Evolutionary conservation across 306 rosid genomes (phyloP).

Genomic region (Corylus heterophylla): DNA sequence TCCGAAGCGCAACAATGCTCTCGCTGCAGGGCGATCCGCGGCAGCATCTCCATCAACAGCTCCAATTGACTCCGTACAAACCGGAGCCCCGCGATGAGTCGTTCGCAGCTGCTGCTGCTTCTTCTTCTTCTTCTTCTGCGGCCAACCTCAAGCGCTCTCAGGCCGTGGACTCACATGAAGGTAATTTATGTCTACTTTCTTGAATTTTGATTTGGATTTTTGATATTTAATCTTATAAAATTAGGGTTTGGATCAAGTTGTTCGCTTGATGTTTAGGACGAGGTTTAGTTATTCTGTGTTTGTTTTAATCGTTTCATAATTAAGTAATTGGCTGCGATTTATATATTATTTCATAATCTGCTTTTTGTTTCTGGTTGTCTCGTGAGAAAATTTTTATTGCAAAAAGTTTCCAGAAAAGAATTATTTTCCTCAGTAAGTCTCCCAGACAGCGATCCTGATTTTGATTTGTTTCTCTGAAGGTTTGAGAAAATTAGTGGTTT

Average conservation of each 20-base stretch:
- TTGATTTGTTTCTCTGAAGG: background rate
- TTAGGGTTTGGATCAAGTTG: background rate
- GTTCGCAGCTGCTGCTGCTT: background rate
- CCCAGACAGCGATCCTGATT: background rate
- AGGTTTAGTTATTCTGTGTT: background rate
- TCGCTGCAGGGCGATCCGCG: slow-evolving; percentile 28
- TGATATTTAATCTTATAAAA: background rate
- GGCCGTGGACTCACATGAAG: slow-evolving; percentile 27
- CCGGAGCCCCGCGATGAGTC: slow-evolving; percentile 12
- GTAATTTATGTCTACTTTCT: background rate
- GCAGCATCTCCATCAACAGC: slow-evolving; percentile 11
- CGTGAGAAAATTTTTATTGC: background rate
- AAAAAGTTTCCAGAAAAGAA: background rate
- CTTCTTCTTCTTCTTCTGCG: slow-evolving; percentile 10
- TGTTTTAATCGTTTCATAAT: background rate
- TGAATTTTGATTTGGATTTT: background rate
- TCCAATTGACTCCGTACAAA: slow-evolving; percentile 8
- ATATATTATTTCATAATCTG: background rate
- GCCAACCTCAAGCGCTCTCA: slow-evolving; percentile 22
- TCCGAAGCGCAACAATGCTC: slow-evolving; percentile 19
- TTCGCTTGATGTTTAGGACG: background rate
- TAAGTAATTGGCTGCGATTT: background rate
- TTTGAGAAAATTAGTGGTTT: background rate
- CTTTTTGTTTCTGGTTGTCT: background rate
- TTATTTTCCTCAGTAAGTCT: background rate